A percentile compares a stretch with the other conserved stretches of the same genome.
phyloP scores from a whole-genome alignment of 2,329 filamentous ascomycete species.

The Xylaria sp. region DNA sequence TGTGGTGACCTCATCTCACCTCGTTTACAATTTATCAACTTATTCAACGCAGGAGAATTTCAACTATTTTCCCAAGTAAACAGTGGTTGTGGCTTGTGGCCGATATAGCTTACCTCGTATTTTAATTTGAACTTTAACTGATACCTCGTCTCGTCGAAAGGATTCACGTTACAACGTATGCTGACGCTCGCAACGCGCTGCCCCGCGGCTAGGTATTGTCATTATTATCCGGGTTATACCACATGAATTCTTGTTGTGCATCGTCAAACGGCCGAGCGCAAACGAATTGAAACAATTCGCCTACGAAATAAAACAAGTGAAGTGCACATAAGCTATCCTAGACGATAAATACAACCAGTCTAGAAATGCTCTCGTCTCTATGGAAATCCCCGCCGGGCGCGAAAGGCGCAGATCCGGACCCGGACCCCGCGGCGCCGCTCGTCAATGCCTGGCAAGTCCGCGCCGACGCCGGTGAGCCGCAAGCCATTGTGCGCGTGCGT shows the following conservation, averaged over 20 bases:
- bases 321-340: neutral
- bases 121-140: neutral
- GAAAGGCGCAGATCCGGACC: constrained; percentile 36
- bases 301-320: neutral
- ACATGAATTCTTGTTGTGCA: neutral
- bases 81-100: no score
- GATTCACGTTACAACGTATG: neutral
- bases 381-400: constrained; percentile 39
- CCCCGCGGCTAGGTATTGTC: neutral
- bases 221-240: neutral
- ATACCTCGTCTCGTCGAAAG: neutral
- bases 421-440: constrained; percentile 49
- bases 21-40: neutral
- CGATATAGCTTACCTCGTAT: no score
- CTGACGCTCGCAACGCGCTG: neutral
- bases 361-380: constrained; percentile 44
- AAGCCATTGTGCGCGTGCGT: constrained; percentile 67
- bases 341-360: neutral
- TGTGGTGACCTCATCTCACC: constrained; percentile 6
- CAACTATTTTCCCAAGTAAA: neutral
- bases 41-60: neutral
- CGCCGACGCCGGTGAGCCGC: constrained; percentile 57
- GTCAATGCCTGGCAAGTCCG: constrained; percentile 53
- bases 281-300: neutral
- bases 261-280: neutral